Base-by-base conservation (phyloP, 306 rosid species). In the Potentilla sterilis region DNA sequence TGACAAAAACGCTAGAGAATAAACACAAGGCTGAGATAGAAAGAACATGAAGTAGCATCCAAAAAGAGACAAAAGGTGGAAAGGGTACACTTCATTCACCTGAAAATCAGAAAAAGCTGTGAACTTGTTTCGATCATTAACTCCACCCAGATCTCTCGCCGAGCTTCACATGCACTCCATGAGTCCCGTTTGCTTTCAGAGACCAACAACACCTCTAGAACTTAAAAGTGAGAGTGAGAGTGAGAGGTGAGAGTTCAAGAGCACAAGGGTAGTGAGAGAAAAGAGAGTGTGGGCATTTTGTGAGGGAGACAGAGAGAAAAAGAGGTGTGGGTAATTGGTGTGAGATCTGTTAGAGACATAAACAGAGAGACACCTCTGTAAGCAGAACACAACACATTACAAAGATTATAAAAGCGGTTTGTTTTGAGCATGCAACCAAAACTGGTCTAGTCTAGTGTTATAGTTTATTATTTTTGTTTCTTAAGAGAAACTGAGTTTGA, bases 131-230 rank as follows among this genome's bases (percentile, higher is more conserved):
- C 68, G 79, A 78, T 69, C 83, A 88, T 89, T 78, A 85, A 89
- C 70, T 47, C 69, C 69, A 68, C 35, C 70, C 88, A 84, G 99
- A 95, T 95, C 99, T 85, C 87, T 75, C 63, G 74, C 78, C 89
- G 67, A 89, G 85, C 81, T 88, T 90, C 93, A 79, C 97, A 88
- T 95, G 99, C 86, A 83, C 83, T 88, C 88, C 97, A 90, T 92
- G 89, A 84, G 92, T 54, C 64, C 47, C 69, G 44, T 28, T 73
- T 38, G 68, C 72, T 80, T 83, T 70, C 55, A 47, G 57, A 77
- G 87, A 90, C 40, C 66, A 59, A 28, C 87, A 88, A 87, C 81
- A 81, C 72, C 75, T 80, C 83, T 37, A 79, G 66, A 40, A 24
- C 34, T 11, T 68, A 72, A 70, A 46, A 78, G 70, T 75, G 80